Conservation (phyloP, 2,329 filamentous ascomycete genomes). For the Fusarium caatingaense region DNA sequence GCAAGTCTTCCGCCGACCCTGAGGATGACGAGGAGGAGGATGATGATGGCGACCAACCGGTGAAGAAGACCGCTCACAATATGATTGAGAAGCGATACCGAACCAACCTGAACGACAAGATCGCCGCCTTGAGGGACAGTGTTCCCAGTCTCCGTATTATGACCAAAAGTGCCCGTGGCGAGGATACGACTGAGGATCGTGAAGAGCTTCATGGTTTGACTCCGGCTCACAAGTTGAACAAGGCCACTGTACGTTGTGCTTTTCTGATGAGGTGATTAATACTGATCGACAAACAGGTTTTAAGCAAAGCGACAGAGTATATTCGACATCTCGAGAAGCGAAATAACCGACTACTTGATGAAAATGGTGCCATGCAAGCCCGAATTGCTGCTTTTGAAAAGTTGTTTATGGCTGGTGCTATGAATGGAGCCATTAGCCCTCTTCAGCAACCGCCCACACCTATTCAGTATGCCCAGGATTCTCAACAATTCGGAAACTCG, state of each 20-base stretch:
- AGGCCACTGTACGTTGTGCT: conserved; percentile 76
- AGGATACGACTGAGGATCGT: conserved; percentile 77
- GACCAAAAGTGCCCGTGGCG: conserved; percentile 75
- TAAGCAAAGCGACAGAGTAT: conserved; percentile 96
- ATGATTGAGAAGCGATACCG: conserved; percentile 98
- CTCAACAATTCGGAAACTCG: conserved; percentile 60
- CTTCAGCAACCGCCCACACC: conserved; percentile 66
- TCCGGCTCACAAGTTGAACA: conserved; percentile 94
- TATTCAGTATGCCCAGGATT: conserved; percentile 59
- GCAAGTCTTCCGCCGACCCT: conserved; percentile 72
- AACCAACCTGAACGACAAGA: conserved; percentile 97
- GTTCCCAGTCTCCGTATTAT: conserved; percentile 90
- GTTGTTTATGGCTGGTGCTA: conserved; percentile 81
- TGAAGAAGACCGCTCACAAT: conserved; percentile 96
- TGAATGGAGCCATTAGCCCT: conserved; percentile 68
- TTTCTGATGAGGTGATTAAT: not conserved
- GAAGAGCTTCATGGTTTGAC: conserved; percentile 81
- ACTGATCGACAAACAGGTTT: conserved; percentile 61
- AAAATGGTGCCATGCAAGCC: conserved; percentile 82
- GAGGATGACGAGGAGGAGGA: conserved; percentile 65
- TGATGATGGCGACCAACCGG: conserved; percentile 64
- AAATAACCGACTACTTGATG: conserved; percentile 83
- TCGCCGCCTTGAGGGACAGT: conserved; percentile 89
- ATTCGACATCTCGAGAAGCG: conserved; percentile 94
- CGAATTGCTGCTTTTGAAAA: conserved; percentile 82